Percentiles rank a stretch among this genome's conserved stretches.
These are phyloP conservation scores for Penicillium maclennaniae DNA, from an alignment of 495 filamentous ascomycete genomes.

Conservation along the genomic window DNA sequence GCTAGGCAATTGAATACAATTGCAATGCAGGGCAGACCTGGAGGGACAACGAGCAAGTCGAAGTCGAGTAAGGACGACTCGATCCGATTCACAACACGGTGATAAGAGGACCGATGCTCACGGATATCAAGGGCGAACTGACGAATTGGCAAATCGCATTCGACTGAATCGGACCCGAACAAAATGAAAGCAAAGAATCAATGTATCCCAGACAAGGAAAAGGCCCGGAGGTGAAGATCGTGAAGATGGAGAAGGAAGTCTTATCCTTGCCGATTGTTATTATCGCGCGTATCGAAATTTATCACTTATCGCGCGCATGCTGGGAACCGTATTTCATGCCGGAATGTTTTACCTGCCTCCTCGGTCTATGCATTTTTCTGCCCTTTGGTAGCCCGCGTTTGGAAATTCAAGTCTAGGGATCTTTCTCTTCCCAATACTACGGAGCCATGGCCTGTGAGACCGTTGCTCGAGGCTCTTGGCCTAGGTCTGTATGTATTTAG, in stretches of 20 bases:
- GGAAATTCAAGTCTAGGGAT: background rate
- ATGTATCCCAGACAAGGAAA: background rate
- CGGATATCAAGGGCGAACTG: background rate
- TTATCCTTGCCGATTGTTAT: conserved; percentile 23
- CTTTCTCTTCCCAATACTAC: background rate
- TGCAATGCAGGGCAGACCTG: background rate
- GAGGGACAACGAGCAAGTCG: background rate
- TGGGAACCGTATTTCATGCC: background rate
- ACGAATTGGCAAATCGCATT: background rate
- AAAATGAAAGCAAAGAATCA: conserved; percentile 1
- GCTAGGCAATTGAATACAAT: background rate
- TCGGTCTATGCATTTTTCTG: background rate
- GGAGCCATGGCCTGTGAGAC: no score
- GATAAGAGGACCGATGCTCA: background rate
- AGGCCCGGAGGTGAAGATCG: background rate
- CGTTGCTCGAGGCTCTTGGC: no score
- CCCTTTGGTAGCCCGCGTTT: background rate
- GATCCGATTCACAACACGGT: background rate
- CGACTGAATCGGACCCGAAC: background rate
- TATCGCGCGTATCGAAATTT: conserved; percentile 22
- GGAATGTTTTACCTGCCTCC: conserved; percentile 6
- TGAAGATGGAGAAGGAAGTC: conserved; percentile 17
- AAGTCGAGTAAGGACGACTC: background rate
- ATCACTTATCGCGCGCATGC: conserved; percentile 19
- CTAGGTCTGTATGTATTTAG: no score